phyloP scores from a whole-genome alignment of 805 yeast species.

The Metschnikowia santaceciliae region DNA sequence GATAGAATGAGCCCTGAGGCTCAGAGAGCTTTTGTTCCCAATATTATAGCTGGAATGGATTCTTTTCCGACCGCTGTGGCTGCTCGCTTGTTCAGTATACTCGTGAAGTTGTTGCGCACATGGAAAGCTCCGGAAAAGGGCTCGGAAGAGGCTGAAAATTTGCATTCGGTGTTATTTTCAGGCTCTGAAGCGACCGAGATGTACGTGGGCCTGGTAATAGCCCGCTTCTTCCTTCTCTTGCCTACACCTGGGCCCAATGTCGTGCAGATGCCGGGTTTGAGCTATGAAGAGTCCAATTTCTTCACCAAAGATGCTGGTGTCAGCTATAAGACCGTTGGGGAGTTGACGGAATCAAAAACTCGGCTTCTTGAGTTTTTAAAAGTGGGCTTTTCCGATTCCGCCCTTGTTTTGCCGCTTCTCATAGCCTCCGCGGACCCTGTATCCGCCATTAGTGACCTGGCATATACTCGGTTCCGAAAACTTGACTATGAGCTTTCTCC shows the following conservation, averaged over 20 bases:
- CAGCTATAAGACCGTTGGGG: slow-evolving; percentile 44
- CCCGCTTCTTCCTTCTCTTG: slow-evolving; percentile 54
- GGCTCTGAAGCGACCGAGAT: slow-evolving; percentile 42
- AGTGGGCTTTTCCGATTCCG: slow-evolving; percentile 36
- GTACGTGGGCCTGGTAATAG: slow-evolving; percentile 41
- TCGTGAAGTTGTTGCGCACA: slow-evolving; percentile 47
- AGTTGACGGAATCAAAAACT: slow-evolving; percentile 33
- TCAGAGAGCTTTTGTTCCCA: slow-evolving; percentile 43
- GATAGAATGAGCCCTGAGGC: slow-evolving; percentile 45
- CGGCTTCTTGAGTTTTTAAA: slow-evolving; percentile 36
- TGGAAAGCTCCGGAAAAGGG: slow-evolving; percentile 52
- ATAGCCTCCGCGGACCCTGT: slow-evolving; percentile 62
- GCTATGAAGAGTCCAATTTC: slow-evolving; percentile 52
- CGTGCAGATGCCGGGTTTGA: slow-evolving; percentile 58
- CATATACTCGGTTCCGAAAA: slow-evolving; percentile 50
- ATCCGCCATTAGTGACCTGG: slow-evolving; percentile 51
- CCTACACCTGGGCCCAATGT: slow-evolving; percentile 34
- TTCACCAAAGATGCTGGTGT: slow-evolving; percentile 70
- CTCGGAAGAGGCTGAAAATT: slow-evolving; percentile 36
- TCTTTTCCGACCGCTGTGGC: slow-evolving; percentile 29
- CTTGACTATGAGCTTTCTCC: slow-evolving; percentile 52
- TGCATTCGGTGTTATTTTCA: slow-evolving; percentile 35
- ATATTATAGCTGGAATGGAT: slow-evolving; percentile 45
- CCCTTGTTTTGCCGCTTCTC: slow-evolving; percentile 46
- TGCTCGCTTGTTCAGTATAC: slow-evolving; percentile 59